Percentiles rank a stretch among this genome's conserved stretches.
Conservation (phyloP, 2,329 filamentous ascomycete species). For the Juglanconis juglandina region DNA sequence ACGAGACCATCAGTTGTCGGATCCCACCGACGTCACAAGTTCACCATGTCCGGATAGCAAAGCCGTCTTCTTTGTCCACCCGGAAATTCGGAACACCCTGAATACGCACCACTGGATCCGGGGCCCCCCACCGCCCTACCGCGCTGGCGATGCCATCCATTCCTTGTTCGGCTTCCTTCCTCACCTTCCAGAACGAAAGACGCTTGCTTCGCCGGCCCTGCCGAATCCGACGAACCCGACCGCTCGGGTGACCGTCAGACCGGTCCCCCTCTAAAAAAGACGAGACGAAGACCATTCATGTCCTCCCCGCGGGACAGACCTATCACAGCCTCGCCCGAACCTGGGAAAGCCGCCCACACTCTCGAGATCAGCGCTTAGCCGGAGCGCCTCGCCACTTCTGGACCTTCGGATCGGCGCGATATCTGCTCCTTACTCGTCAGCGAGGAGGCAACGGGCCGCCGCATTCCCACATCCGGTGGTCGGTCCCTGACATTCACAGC, state of each 20-base stretch:
- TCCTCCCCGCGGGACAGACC: background rate
- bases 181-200: background rate
- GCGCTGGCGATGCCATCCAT: background rate
- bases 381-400: constrained; percentile 14
- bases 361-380: constrained; percentile 13
- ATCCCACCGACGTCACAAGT: background rate
- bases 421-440: background rate
- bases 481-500: background rate
- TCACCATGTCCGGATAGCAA: background rate
- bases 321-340: constrained; percentile 14
- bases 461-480: background rate
- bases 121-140: background rate
- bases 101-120: background rate
- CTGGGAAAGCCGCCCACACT: constrained; percentile 7
- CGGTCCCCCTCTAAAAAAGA: background rate
- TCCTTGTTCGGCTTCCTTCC: background rate
- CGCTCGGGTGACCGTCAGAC: background rate
- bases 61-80: background rate
- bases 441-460: background rate
- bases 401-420: constrained; percentile 14
- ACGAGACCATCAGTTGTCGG: background rate
- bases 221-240: background rate
- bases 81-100: background rate
- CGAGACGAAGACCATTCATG: background rate
- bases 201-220: background rate